A percentile compares a stretch with the other conserved stretches of the same genome.
Conservation (phyloP, 2,329 filamentous ascomycete species). For the Neonectria hederae region DNA sequence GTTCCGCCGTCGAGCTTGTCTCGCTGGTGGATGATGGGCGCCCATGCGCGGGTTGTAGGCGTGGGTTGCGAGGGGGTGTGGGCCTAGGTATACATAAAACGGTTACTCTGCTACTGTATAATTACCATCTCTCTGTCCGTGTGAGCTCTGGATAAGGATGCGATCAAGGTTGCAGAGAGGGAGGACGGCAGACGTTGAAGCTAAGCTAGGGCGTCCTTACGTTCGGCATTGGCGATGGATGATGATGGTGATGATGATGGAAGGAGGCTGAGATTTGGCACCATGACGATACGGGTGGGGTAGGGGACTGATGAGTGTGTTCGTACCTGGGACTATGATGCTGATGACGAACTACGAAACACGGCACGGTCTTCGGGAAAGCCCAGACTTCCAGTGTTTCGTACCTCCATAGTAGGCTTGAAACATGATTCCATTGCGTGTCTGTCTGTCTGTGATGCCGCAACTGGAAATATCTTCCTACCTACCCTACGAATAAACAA, state of each 20-base stretch:
- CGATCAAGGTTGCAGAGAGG: no score
- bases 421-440: no score
- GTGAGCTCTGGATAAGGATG: background rate
- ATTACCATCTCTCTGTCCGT: background rate
- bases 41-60: background rate
- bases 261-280: background rate
- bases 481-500: background rate
- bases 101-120: no score
- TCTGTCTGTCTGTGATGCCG: no score
- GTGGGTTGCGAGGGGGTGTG: background rate
- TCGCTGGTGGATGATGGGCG: background rate
- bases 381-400: background rate
- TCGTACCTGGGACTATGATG: background rate
- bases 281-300: background rate
- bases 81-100: background rate
- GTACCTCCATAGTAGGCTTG: no score
- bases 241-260: no score
- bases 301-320: background rate
- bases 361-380: background rate
- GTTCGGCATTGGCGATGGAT: background rate
- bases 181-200: background rate
- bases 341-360: background rate
- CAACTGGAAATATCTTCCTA: no score
- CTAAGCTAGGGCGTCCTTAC: background rate
- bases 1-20: background rate